Conservation (phyloP, 2,329 filamentous ascomycete genomes). For the Stromatinia cepivora region DNA sequence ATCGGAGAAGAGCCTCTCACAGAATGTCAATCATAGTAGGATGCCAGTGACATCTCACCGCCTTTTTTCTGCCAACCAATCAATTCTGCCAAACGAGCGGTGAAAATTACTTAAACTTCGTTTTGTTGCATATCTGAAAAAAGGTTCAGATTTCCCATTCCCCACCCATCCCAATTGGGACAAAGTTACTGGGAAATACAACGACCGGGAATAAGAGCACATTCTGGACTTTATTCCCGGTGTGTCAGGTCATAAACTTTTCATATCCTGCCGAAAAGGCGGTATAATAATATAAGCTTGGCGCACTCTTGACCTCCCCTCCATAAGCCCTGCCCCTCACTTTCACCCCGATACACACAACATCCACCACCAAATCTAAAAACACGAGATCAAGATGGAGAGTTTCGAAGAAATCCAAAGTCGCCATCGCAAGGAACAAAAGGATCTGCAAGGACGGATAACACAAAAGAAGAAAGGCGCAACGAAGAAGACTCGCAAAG, state of each 20-base stretch:
- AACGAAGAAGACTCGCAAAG: slow-evolving; percentile 80
- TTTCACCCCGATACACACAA: neutral
- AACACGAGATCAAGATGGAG: slow-evolving; percentile 42
- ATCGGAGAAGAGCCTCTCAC: no score
- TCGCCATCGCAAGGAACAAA: slow-evolving; percentile 84
- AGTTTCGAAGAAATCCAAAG: slow-evolving; percentile 74
- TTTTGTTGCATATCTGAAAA: slow-evolving; percentile 5
- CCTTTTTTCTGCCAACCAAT: neutral
- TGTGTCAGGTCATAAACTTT: neutral
- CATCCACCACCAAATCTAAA: neutral
- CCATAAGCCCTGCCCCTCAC: slow-evolving; percentile 1
- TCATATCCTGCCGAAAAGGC: neutral
- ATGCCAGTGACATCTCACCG: neutral
- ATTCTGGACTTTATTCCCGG: neutral
- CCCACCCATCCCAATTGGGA: neutral
- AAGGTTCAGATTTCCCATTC: neutral
- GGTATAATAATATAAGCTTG: neutral
- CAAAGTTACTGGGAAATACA: neutral
- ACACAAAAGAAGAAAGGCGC: slow-evolving; percentile 97
- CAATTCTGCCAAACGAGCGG: neutral
- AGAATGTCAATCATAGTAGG: no score
- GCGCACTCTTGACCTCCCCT: neutral
- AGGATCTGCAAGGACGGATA: slow-evolving; percentile 79
- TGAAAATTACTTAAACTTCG: neutral
- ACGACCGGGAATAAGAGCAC: slow-evolving; percentile 2